These are phyloP conservation scores for Rhynchosporium secalis DNA, from an alignment of 2,329 filamentous ascomycete species.

Conservation along the genomic window DNA sequence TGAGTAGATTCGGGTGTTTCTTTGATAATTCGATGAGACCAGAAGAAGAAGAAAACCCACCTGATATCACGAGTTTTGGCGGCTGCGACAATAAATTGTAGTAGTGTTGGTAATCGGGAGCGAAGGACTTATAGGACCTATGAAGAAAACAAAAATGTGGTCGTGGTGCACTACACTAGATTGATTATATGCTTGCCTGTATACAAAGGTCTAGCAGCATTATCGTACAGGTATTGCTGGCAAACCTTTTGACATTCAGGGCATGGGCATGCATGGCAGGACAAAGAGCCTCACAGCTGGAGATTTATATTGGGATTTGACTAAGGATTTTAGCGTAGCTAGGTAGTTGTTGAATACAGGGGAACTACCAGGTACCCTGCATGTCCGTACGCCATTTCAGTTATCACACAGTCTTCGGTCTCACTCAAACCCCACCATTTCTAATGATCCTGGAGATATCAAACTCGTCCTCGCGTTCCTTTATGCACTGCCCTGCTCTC, in stretches of 20 bases:
- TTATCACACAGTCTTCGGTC: no score
- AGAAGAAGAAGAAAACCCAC: background rate
- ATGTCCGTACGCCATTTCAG: no score
- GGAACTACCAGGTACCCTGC: background rate
- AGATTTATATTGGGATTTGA: slow-evolving; percentile 1
- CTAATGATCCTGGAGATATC: background rate
- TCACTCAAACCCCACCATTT: no score
- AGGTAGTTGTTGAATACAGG: background rate
- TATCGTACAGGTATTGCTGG: background rate
- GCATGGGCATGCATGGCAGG: background rate
- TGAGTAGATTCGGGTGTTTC: no score
- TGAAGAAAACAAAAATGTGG: background rate
- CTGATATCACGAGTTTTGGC: slow-evolving; percentile 8
- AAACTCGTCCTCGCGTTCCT: background rate
- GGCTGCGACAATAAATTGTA: background rate
- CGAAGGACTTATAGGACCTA: background rate
- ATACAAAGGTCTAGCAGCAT: background rate
- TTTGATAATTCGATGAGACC: background rate
- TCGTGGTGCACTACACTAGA: background rate
- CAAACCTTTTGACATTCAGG: background rate
- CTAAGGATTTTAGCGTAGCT: background rate
- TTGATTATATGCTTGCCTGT: background rate
- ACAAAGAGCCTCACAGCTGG: background rate
- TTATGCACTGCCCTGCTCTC: background rate
- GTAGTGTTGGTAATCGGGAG: background rate